Conservation (phyloP, 345 rosid genomes). For the Cardamine occulta region DNA sequence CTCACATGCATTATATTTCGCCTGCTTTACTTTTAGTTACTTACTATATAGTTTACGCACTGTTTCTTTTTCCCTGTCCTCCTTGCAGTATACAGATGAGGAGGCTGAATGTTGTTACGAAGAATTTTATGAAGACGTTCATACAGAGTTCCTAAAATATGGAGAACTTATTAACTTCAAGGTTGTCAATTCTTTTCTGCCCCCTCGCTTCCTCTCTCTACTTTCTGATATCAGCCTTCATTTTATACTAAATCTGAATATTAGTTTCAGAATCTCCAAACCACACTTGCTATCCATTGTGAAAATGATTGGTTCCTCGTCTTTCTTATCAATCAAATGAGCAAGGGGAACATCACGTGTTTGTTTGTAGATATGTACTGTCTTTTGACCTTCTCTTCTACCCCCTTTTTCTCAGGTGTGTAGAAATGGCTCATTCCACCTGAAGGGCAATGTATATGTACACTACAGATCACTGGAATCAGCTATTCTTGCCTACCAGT, state of each 20-base stretch:
- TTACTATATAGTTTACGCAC: slow-evolving; percentile 31
- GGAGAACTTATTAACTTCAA: slow-evolving; percentile 96
- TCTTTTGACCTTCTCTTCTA: slow-evolving; percentile 23
- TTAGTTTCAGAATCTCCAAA: slow-evolving; percentile 18
- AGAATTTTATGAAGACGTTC: slow-evolving; percentile 98
- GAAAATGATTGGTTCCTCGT: slow-evolving; percentile 9
- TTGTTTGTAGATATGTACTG: slow-evolving; percentile 24
- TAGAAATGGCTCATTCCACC: slow-evolving; percentile 86
- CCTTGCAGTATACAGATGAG: slow-evolving; percentile 84
- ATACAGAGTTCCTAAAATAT: slow-evolving; percentile 91
- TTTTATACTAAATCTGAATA: background rate
- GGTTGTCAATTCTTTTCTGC: slow-evolving; percentile 51
- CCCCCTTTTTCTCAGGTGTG: slow-evolving; percentile 61
- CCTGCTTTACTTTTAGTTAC: slow-evolving; percentile 4
- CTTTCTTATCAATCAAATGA: slow-evolving; percentile 1
- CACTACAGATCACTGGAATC: slow-evolving; percentile 86
- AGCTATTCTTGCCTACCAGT: slow-evolving; percentile 65
- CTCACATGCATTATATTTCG: slow-evolving; percentile 18
- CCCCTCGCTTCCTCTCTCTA: background rate
- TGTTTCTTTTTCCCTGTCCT: slow-evolving; percentile 18
- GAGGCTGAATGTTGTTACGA: slow-evolving; percentile 81
- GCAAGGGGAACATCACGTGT: background rate
- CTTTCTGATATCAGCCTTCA: slow-evolving; percentile 5
- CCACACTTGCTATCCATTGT: slow-evolving; percentile 9
- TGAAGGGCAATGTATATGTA: slow-evolving; percentile 91